Base-by-base conservation (phyloP, 805 yeast species). In the Barnettozyma sucrosica region DNA sequence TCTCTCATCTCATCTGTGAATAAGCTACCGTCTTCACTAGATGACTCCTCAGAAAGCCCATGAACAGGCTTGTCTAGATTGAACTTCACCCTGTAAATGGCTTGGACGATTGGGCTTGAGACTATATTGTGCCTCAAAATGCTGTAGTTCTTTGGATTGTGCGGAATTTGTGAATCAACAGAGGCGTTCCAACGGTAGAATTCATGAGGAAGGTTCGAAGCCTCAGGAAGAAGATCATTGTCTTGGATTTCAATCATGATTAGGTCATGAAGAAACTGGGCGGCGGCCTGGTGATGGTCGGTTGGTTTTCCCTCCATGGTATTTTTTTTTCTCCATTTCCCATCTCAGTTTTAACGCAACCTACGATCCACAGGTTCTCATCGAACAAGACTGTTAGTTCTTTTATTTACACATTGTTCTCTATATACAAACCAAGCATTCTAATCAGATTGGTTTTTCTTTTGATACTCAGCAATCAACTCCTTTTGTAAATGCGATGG, bases 401-500 rank as follows among this genome's bases (percentile, higher is more conserved):
- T n/a, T n/a, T n/a, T n/a, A n/a, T n/a, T n/a, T n/a, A n/a, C n/a
- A n/a, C n/a, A n/a, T n/a, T 49, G 44, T 52, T 55, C 53, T 55
- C 53, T 47, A 52, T 55, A 43, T 55, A 59, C 25, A 33, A 21
- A 53, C 25, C 21, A 19, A 19, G 2, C 9, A 16, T 16, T 21
- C 34, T 47, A 43, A 26, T 47, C 50, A 34, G 50, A 47, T 28
- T 47, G 43, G n/a, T 47, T 37, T 50, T 57, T 80, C 76, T 84
- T 83, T 57, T 79, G 77, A 64, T 80, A 81, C 62, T 88, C 95
- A 46, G 85, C 95, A 55, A 93, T 83, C 70, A 93, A 77, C 70
- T 92, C 86, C 63, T 76, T 85, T 71, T 93, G 99, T 55, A 92
- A 75, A 56, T 89, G 96, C 33, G 92, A 88, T 42, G 95, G 78